A percentile compares a stretch with the other conserved stretches of the same genome.
Conservation (phyloP, 2,329 filamentous ascomycete species). For the Colletotrichum sp. region DNA sequence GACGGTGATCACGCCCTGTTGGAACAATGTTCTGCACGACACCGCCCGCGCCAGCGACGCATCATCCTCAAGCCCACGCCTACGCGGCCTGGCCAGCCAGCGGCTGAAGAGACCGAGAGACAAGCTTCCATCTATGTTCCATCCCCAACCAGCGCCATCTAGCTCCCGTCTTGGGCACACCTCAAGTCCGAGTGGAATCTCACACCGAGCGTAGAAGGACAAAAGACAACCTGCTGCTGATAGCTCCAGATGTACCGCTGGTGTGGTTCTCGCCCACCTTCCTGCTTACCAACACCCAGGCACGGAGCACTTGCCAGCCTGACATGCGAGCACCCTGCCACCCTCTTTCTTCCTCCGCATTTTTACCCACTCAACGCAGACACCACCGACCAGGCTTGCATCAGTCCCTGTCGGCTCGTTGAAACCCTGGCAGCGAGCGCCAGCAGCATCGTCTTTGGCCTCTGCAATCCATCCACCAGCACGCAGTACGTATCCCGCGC, state of each 20-base stretch:
- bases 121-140: neutral
- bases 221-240: neutral
- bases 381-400: neutral
- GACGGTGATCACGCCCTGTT: neutral
- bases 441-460: neutral
- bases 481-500: neutral
- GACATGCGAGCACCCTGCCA: constrained; percentile 9
- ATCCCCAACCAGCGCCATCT: neutral
- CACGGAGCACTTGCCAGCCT: constrained; percentile 16
- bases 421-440: neutral
- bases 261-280: neutral
- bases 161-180: neutral
- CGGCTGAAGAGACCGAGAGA: neutral
- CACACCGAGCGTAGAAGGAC: neutral
- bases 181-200: neutral
- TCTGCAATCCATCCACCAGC: neutral
- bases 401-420: neutral
- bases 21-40: constrained; percentile 5
- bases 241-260: neutral
- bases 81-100: neutral
- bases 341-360: neutral
- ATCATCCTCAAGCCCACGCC: neutral
- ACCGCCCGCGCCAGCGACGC: neutral
- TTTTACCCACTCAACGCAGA: neutral
- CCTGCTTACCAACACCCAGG: constrained; percentile 16